Conservation (phyloP, 768 basidiomycete genomes). For the Serpula lacrymans region DNA sequence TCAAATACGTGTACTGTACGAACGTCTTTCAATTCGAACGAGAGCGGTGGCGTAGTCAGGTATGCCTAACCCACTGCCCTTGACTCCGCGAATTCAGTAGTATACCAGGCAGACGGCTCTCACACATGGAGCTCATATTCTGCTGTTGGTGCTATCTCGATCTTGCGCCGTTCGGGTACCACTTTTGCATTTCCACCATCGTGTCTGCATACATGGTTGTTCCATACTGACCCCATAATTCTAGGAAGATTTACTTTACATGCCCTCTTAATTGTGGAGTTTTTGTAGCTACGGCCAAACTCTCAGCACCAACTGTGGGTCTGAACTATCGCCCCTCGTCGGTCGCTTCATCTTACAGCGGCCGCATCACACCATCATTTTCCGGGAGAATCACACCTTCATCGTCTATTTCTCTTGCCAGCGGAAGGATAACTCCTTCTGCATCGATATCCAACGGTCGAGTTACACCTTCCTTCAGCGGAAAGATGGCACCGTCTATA, state of each 20-base stretch:
- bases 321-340: conserved; percentile 66
- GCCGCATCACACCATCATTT: conserved; percentile 40
- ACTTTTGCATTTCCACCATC: neutral
- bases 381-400: conserved; percentile 48
- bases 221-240: conserved; percentile 9
- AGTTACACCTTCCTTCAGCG: conserved; percentile 26
- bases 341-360: conserved; percentile 67
- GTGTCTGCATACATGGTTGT: conserved; percentile 3
- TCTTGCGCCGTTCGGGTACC: neutral
- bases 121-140: neutral
- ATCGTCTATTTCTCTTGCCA: conserved; percentile 28
- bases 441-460: conserved; percentile 41
- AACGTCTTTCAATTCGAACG: conserved; percentile 1
- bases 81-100: too few relatives aligned
- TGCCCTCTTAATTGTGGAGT: conserved; percentile 88
- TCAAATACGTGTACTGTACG: neutral
- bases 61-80: too few relatives aligned
- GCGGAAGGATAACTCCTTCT: conserved; percentile 59
- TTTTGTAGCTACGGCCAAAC: conserved; percentile 80
- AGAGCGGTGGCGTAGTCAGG: too few relatives aligned
- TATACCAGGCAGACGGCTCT: too few relatives aligned
- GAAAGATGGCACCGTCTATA: conserved; percentile 33
- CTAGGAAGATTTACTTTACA: conserved; percentile 77
- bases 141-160: neutral
- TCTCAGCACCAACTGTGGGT: conserved; percentile 73